Conservation (phyloP, 202 grass and related monocot genomes). For the Carex sylvatica region DNA sequence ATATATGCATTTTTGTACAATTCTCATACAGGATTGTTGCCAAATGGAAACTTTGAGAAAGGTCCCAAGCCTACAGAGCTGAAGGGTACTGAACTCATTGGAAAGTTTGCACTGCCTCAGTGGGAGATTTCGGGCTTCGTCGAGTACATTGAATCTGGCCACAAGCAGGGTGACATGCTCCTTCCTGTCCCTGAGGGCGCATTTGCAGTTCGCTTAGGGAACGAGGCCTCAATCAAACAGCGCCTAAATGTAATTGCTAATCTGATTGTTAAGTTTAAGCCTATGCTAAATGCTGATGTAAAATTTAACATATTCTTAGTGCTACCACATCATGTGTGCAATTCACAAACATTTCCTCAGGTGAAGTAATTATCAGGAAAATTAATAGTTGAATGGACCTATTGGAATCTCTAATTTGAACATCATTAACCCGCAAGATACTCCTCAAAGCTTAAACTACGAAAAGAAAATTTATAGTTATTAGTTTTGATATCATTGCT, state of each 20-base stretch:
- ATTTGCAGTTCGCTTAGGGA: slow-evolving; percentile 79
- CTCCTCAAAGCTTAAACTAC: too few relatives aligned
- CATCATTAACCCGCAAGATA: not conserved
- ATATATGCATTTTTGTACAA: not conserved
- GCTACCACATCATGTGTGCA: not conserved
- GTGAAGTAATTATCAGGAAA: not conserved
- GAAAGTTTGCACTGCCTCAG: slow-evolving; percentile 48
- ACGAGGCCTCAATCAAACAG: slow-evolving; percentile 84
- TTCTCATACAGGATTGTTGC: slow-evolving; percentile 38
- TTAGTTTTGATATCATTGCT: not conserved
- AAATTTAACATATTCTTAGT: not conserved
- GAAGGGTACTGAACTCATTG: slow-evolving; percentile 66
- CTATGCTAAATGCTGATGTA: not conserved
- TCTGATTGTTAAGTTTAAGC: not conserved
- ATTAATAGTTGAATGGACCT: not conserved
- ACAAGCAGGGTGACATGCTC: slow-evolving; percentile 98
- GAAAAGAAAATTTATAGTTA: not conserved
- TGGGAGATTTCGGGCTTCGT: slow-evolving; percentile 85
- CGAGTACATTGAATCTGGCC: slow-evolving; percentile 95
- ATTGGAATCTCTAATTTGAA: not conserved
- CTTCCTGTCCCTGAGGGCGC: slow-evolving; percentile 85
- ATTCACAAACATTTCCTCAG: not conserved
- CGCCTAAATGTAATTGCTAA: slow-evolving; percentile 34
- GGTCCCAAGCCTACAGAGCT: slow-evolving; percentile 54
- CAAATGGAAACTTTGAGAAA: slow-evolving; percentile 90